Evolutionary conservation across 371 early-diverging fungal species (phyloP).

Genomic region (Saksenaea oblongispora): DNA sequence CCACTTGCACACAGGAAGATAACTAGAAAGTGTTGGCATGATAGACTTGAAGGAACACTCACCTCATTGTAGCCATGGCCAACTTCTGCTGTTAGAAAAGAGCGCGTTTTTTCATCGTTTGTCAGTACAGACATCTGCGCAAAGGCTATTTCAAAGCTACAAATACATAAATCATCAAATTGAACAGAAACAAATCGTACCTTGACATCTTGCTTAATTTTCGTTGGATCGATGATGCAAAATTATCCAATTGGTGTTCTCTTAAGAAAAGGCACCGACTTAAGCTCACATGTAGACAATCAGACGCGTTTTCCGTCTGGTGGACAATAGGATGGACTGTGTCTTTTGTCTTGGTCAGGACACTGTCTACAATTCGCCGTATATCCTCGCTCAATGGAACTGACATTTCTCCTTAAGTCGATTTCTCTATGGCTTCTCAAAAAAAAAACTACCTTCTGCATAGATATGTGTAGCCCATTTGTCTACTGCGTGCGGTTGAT

Average conservation of each 20-base stretch:
- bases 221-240: conserved; percentile 14
- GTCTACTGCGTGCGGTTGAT: conserved; percentile 26
- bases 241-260: conserved; percentile 34
- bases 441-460: conserved; percentile 35
- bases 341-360: neutral
- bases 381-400: conserved; percentile 12
- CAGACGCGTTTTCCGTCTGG: conserved; percentile 2
- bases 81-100: conserved; percentile 45
- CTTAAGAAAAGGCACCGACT: conserved; percentile 36
- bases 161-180: too few relatives aligned
- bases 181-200: neutral
- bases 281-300: conserved; percentile 38
- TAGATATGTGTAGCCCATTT: conserved; percentile 51
- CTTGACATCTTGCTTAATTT: neutral
- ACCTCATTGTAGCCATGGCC: conserved; percentile 49
- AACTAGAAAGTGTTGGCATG: conserved; percentile 13
- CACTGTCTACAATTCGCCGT: conserved; percentile 5
- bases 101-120: conserved; percentile 46
- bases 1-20: conserved; percentile 13
- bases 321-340: neutral
- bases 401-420: neutral
- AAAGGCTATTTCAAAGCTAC: conserved; percentile 34
- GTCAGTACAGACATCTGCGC: conserved; percentile 35
- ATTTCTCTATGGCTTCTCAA: neutral
- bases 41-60: neutral